Base-by-base conservation (phyloP, 345 rosid species). In the Erysimum cheiranthoides region DNA sequence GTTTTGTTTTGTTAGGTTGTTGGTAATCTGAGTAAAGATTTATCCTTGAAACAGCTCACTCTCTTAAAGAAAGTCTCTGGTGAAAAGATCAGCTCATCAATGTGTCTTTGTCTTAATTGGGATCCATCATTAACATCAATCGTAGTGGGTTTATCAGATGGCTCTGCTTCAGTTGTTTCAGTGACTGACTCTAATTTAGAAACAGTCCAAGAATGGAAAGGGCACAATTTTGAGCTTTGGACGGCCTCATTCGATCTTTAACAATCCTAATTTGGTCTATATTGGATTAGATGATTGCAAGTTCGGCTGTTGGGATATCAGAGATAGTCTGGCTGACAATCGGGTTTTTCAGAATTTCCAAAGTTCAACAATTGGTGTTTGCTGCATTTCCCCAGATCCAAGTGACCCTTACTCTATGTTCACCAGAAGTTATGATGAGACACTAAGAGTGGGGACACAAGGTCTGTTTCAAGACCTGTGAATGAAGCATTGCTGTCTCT, bases 271-370 rank as follows among this genome's bases (percentile, higher is more conserved):
- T 21, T 66, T 92, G 78, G 83, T 88, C 35, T 90, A 90, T 66
- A 87, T 92, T 2, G 96, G 98, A 39, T 87, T 96, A 0, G 98
- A 95, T 84, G 98, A 95, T 83, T 93, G 97, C 81, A 95, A 87
- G 72, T 89, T 92, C 79, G 78, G 84, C 68, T 86, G 96, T 69
- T 90, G 93, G 92, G 96, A 94, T 86, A 56, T 84, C 56, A 77
- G 94, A 35, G 90, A 82, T 40, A 46, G 47, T 63, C 86, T 89
- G 0, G 72, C 79, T 4, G 12, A 72, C 11, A 71, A 65, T 58
- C 54, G 31, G 59, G 97, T 77, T 47, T 92, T 95, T 70, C 84
- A 75, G 65, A 86, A 89, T 57, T 57, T 85, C 91, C 10, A 90
- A 82, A 79, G 85, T 50, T 30, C 97, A 95, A 88, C 78, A 57